Evolutionary conservation across 768 basidiomycete species (phyloP).

Genomic region (Tricholomella constricta): DNA sequence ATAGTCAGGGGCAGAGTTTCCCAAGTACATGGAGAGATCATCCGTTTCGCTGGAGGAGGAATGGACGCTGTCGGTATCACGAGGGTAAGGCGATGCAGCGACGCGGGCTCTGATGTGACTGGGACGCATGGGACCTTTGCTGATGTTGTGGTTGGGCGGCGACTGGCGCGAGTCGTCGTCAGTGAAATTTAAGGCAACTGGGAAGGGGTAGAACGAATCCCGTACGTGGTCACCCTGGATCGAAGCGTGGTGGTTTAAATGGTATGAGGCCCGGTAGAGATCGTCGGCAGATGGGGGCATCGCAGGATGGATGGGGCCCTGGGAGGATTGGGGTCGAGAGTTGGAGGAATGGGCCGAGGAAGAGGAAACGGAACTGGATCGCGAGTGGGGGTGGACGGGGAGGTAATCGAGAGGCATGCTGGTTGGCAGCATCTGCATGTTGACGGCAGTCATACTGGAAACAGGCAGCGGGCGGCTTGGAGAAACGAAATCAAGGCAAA

Average conservation of each 20-base stretch:
- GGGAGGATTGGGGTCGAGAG: conserved; percentile 79
- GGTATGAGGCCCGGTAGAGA: conserved; percentile 68
- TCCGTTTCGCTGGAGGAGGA: conserved; percentile 90
- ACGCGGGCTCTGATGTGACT: conserved; percentile 79
- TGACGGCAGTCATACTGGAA: conserved; percentile 70
- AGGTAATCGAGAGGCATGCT: conserved; percentile 73
- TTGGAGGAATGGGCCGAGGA: conserved; percentile 70
- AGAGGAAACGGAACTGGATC: conserved; percentile 79
- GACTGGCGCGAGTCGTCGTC: conserved; percentile 49
- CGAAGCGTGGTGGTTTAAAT: conserved; percentile 48
- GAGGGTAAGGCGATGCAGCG: conserved; percentile 82
- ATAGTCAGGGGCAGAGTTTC: conserved; percentile 59
- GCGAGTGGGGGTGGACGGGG: conserved; percentile 59
- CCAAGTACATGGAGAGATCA: conserved; percentile 78
- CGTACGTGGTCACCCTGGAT: conserved; percentile 49
- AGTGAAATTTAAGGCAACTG: conserved; percentile 16
- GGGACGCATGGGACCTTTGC: conserved; percentile 74
- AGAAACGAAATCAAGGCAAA: conserved; percentile 24
- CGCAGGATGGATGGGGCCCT: conserved; percentile 54
- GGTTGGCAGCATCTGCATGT: conserved; percentile 71
- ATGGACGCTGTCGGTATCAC: conserved; percentile 83
- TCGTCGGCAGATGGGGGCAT: conserved; percentile 63
- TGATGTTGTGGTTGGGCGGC: conserved; percentile 74
- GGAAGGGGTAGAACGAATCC: conserved; percentile 18
- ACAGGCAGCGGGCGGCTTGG: too few species aligned